Conservation (phyloP, 495 filamentous ascomycete genomes). For the Parachaetomium inaequale region DNA sequence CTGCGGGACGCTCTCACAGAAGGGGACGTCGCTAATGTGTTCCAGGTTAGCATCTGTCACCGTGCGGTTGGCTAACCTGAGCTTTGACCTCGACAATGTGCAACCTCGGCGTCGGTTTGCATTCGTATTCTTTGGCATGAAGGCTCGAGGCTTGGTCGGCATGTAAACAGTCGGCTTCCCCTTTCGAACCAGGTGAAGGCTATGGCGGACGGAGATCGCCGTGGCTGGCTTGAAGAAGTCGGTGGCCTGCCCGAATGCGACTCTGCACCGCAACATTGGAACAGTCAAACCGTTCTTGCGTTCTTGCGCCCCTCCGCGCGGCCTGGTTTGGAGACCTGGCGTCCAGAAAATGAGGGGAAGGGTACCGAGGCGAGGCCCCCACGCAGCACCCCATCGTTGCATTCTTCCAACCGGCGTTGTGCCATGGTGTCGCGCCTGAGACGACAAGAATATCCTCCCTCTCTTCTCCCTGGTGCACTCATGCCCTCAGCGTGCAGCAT, state of each 20-base stretch:
- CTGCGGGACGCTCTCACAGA: neutral
- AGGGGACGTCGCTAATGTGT: slow-evolving; percentile 2
- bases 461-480: neutral
- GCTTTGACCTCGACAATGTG: slow-evolving; percentile 5
- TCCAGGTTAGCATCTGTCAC: slow-evolving; percentile 8
- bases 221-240: neutral
- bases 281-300: slow-evolving; percentile 4
- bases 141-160: neutral
- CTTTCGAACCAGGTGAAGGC: neutral
- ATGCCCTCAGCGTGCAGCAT: neutral
- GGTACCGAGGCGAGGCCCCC: neutral
- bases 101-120: neutral
- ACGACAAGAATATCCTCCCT: neutral
- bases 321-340: neutral
- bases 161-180: neutral
- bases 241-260: neutral
- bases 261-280: slow-evolving; percentile 6
- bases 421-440: neutral
- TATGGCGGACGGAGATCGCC: neutral
- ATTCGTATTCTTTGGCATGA: neutral
- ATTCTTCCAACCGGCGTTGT: neutral
- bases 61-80: slow-evolving; percentile 5
- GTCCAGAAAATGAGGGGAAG: neutral
- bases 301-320: neutral
- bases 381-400: slow-evolving; percentile 5